phyloP scores from a whole-genome alignment of 2,329 filamentous ascomycete species.

The Colletotrichum filicis region DNA sequence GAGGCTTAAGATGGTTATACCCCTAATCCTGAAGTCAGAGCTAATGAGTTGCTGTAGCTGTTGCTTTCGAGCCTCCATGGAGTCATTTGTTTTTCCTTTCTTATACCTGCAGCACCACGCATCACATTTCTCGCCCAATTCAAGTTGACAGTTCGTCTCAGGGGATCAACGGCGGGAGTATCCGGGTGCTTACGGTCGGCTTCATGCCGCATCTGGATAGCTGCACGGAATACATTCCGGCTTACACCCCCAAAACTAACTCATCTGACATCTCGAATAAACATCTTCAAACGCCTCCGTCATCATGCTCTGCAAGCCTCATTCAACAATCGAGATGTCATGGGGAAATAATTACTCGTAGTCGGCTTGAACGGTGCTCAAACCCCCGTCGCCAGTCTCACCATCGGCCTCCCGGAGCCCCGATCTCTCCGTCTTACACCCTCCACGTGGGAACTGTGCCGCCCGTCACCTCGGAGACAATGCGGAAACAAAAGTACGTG shows the following conservation, averaged over 20 bases:
- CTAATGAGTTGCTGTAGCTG: no score
- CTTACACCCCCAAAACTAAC: not conserved
- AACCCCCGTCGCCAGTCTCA: not conserved
- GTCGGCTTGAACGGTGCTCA: not conserved
- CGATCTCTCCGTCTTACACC: not conserved
- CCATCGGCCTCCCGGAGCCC: not conserved
- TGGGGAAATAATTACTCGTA: not conserved
- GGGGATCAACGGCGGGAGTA: not conserved
- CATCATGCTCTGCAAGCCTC: rapidly evolving
- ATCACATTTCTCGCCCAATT: no score
- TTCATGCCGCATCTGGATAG: not conserved
- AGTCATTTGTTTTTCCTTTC: no score
- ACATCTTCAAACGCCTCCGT: rapidly evolving
- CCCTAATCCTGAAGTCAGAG: no score
- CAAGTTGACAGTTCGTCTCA: not conserved
- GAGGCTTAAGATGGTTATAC: no score
- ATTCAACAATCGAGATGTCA: rapidly evolving
- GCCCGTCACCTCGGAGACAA: not conserved
- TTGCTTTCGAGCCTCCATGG: no score
- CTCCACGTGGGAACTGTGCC: not conserved
- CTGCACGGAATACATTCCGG: not conserved
- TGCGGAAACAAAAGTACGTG: not conserved
- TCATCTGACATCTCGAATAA: not conserved
- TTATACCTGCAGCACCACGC: no score
- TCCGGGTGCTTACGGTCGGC: not conserved